Evolutionary conservation across 2,329 filamentous ascomycete species (phyloP).

Genomic region (Neofusicoccum kwambonambiense): DNA sequence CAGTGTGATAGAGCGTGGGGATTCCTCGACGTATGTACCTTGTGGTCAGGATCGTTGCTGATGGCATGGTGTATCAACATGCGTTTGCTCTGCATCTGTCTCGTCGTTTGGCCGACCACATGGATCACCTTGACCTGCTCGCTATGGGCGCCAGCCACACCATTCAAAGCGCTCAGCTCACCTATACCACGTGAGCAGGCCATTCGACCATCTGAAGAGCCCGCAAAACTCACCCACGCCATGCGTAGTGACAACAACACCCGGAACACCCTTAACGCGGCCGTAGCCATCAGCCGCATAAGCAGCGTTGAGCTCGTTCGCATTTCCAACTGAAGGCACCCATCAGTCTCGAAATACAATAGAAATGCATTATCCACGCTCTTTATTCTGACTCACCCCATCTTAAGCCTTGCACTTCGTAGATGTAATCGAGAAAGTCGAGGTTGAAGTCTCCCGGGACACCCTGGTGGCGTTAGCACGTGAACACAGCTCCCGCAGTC

Average conservation of each 20-base stretch:
- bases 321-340: slow-evolving; percentile 46
- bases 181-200: slow-evolving; percentile 20
- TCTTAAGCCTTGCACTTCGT: slow-evolving; percentile 38
- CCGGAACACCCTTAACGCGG: slow-evolving; percentile 47
- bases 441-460: slow-evolving; percentile 50
- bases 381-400: slow-evolving; percentile 28
- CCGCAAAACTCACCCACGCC: slow-evolving; percentile 49
- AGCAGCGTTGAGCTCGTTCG: slow-evolving; percentile 59
- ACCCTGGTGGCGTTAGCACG: slow-evolving; percentile 23
- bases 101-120: slow-evolving; percentile 46
- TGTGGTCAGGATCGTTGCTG: slow-evolving; percentile 40
- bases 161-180: slow-evolving; percentile 47
- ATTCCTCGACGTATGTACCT: slow-evolving; percentile 17
- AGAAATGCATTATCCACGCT: background rate
- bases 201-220: background rate
- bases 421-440: slow-evolving; percentile 45
- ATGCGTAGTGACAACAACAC: slow-evolving; percentile 57
- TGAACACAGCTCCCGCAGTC: background rate
- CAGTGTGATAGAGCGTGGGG: background rate
- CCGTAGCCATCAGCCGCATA: slow-evolving; percentile 61
- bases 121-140: slow-evolving; percentile 48
- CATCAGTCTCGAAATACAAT: background rate
- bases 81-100: slow-evolving; percentile 40
- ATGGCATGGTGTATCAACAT: slow-evolving; percentile 50
- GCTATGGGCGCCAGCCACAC: slow-evolving; percentile 43